phyloP scores from a whole-genome alignment of 2,329 filamentous ascomycete genomes.

The Fusarium sp. region DNA sequence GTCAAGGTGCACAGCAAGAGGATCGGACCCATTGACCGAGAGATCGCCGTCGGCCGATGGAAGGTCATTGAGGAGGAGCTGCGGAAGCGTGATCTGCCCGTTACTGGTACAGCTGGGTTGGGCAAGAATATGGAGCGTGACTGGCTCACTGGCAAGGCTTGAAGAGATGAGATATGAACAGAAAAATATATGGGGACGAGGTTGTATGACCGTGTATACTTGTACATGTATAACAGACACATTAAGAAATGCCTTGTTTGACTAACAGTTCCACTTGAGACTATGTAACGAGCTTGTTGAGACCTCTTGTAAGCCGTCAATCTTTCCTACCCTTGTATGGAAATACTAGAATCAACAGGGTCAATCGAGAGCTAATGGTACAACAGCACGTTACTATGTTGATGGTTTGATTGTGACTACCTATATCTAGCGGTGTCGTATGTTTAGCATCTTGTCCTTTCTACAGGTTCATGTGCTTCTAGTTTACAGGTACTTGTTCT shows the following conservation, averaged over 20 bases:
- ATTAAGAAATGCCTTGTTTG: constrained; percentile 36
- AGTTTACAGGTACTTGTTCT: constrained; percentile 46
- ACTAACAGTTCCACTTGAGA: neutral
- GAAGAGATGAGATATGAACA: constrained; percentile 17
- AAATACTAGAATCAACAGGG: neutral
- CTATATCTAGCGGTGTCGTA: neutral
- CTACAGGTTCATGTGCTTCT: neutral
- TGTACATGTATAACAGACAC: constrained; percentile 49
- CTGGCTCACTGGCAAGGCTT: constrained; percentile 57
- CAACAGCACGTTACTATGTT: neutral
- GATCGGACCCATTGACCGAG: constrained; percentile 77
- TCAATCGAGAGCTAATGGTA: neutral
- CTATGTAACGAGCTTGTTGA: neutral
- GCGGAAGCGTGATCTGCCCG: constrained; percentile 69
- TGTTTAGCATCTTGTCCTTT: neutral
- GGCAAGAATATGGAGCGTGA: constrained; percentile 57
- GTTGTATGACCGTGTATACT: constrained; percentile 46
- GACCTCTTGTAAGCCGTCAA: neutral
- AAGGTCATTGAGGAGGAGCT: constrained; percentile 84
- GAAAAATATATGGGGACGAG: constrained; percentile 19
- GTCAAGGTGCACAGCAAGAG: constrained; percentile 74
- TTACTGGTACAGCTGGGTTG: constrained; percentile 59
- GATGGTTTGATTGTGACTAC: constrained; percentile 3
- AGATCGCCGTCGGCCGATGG: constrained; percentile 78
- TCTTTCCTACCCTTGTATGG: neutral